phyloP scores from a whole-genome alignment of 441 rosid species.

The Pelargonium myrrhifolium region DNA sequence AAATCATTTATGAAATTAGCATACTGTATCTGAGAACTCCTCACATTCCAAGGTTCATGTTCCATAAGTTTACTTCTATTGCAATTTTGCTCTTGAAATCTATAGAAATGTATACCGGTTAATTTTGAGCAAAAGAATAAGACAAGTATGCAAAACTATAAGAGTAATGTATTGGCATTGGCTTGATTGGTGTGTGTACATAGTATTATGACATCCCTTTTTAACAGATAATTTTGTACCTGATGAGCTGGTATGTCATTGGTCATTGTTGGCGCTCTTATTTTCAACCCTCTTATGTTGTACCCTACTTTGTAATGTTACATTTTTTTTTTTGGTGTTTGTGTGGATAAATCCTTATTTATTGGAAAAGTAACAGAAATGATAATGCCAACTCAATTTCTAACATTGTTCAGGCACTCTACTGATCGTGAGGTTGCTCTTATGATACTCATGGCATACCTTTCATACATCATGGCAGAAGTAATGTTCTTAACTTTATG shows the following conservation, averaged over 20 bases:
- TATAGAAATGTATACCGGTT: background rate
- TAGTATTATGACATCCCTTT: background rate
- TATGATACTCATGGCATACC: conserved; percentile 66
- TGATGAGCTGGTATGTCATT: background rate
- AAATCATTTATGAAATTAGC: background rate
- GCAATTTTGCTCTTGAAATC: background rate
- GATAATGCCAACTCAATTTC: background rate
- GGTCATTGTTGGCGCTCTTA: background rate
- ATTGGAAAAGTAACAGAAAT: background rate
- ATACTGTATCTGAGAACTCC: conserved; percentile 3
- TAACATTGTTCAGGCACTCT: conserved; percentile 44
- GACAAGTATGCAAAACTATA: background rate
- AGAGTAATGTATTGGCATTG: background rate
- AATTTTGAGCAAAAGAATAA: background rate
- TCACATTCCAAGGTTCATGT: background rate
- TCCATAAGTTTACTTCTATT: background rate
- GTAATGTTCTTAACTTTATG: conserved; percentile 20
- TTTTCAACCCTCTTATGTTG: too few species aligned
- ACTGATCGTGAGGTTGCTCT: conserved; percentile 63
- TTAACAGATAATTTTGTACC: background rate
- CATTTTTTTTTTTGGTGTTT: too few species aligned
- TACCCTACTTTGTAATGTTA: too few species aligned
- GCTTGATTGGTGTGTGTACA: background rate
- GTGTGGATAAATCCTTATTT: background rate
- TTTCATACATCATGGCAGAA: conserved; percentile 61